Base-by-base conservation (phyloP, 169 alveolate species). In the Plasmodium reichenowi region DNA sequence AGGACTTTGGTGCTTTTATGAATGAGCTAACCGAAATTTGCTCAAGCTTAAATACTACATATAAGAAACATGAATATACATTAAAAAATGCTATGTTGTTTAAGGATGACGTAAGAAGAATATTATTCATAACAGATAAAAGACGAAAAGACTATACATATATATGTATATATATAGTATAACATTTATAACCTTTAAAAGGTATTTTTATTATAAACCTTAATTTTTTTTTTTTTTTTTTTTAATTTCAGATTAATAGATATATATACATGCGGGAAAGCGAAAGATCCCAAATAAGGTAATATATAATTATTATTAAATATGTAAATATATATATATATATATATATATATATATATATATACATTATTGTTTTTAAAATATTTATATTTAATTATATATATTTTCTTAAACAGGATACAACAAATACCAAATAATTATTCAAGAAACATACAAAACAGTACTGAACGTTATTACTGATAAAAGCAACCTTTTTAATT, bases 201-300 rank as follows among this genome's bases (percentile, higher is more conserved):
- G 47, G 47, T 38, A 38, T 38, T 38, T 38, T 38, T 38, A 38
- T 38, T 38, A 12, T 38, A 47, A 13, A 12, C 43, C 20, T 54
- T 24, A 43, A 54, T 52, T 22, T 32, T 20, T 20, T 47, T 22
- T 32, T 47, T 63, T 60, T 75, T 22, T 66, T 66, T 22, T 13
- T 15, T 43, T 17, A 22, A 10, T 43, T 26, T 29, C 68, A 78
- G 89, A 67, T 78, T n/a, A 78, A 78, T 70, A 78, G 68, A 67
- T 78, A 78, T 12, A 78, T 78, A 78, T 78, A 64, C 45, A 78
- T 78, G 89, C 26, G 89, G 2, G 89, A 78, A 17, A 63, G 89
- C 52, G 89, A 78, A 26, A 72, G 89, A 3, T 78, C 89, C 26
- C 64, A 68, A 17, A 78, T 78, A 64, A 78, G 89, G 89, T 78